These are phyloP conservation scores for Candida boleticola DNA, from an alignment of 805 yeast species.

Conservation along the genomic window DNA sequence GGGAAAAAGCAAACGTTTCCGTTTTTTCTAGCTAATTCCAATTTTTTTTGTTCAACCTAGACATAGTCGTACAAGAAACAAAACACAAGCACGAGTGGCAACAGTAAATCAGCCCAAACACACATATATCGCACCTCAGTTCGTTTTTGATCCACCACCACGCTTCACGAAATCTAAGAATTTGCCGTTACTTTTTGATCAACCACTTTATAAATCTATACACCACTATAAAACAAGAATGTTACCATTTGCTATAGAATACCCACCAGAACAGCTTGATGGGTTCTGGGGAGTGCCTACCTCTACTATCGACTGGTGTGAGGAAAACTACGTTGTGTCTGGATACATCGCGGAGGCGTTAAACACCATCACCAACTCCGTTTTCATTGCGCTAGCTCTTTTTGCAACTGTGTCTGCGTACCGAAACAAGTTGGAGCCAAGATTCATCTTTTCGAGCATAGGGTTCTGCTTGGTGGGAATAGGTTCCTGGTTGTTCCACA, in stretches of 20 bases:
- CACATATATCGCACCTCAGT: too few species aligned
- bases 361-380: conserved; percentile 76
- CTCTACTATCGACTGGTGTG: conserved; percentile 99
- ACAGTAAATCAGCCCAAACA: too few species aligned
- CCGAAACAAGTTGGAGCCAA: conserved; percentile 58
- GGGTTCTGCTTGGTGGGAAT: conserved; percentile 90
- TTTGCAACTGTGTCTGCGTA: conserved; percentile 63
- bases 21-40: too few species aligned
- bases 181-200: too few species aligned
- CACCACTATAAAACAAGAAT: conserved; percentile 11
- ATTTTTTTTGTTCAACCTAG: too few species aligned
- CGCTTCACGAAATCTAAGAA: too few species aligned
- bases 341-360: conserved; percentile 86
- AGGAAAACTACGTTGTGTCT: conserved; percentile 89
- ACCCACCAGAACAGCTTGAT: conserved; percentile 51
- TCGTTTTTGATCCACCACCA: too few species aligned
- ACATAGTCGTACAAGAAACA: too few species aligned
- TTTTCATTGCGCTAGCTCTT: conserved; percentile 53
- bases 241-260: conserved; percentile 52
- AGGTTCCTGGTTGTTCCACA: conserved; percentile 94
- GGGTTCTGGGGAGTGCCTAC: conserved; percentile 86
- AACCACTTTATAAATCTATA: too few species aligned
- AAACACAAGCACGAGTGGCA: too few species aligned
- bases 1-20: neutral
- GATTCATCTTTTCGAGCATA: conserved; percentile 68